Base-by-base conservation (phyloP, 208 protist genomes). In the Novymonas esmeraldas region DNA sequence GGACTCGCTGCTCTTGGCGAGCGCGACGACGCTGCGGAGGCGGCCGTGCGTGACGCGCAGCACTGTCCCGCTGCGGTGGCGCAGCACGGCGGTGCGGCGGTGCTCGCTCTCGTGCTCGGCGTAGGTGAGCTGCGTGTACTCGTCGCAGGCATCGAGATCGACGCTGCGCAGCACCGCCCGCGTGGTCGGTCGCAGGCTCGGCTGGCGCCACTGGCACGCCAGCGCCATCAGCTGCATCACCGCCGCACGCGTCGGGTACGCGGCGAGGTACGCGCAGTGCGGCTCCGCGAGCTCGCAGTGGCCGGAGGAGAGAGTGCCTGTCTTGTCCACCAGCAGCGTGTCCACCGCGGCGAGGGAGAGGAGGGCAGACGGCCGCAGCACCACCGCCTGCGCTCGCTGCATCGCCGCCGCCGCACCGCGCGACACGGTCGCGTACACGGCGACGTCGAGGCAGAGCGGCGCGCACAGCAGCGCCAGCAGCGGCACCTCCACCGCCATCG, bases 221-320 rank as follows among this genome's bases (percentile, higher is more conserved):
- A 92, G 78, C 24, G 85, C 84, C 33, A 83, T 76, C 16, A 90
- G 66, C 48, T 87, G 79, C 26, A 93, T 72, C 24, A 91, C 55
- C 29, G 28, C 76, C 18, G 79, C 61, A 24, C 68, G 79, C 0
- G 69, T 64, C 44, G 79, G 64, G 62, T 84, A 79, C 10, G 65
- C 64, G 16, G 60, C 46, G 11, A 61, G 65, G 57, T 82, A 86
- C 38, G 68, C 63, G 52, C 71, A 71, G 48, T 69, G 84, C 22
- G 72, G 26, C 45, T 78, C 60, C 36, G 78, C 65, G 24, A 96
- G 66, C 29, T 73, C 79, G 61, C 93, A 83, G 65, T 90, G 76
- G 60, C 97, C 97, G 22, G 89, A 70, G 20, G 94, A 98, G 34
- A 98, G 72, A 7, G 96, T 98, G 28, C 94, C 96, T 2, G 93